Evolutionary conservation across 805 yeast species (phyloP).

Genomic region (Isabelozyma rhagii): DNA sequence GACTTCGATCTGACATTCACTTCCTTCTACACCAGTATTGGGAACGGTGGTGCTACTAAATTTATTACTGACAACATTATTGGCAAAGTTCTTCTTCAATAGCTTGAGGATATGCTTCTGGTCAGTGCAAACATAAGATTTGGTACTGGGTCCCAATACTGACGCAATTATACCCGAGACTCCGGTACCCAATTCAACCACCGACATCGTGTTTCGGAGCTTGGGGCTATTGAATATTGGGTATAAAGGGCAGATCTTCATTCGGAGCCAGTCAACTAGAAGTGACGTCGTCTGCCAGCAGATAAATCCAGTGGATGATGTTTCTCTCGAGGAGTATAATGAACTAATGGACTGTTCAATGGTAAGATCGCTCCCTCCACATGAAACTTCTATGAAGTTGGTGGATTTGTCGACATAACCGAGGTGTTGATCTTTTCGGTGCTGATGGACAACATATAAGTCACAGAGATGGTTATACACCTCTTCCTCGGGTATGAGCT

Average conservation of each 20-base stretch:
- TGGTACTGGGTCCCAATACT: conserved; percentile 29
- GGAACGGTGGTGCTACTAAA: conserved; percentile 2
- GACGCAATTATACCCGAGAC: conserved; percentile 50
- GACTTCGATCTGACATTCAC: conserved; percentile 33
- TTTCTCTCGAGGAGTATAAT: conserved; percentile 26
- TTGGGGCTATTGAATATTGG: conserved; percentile 3
- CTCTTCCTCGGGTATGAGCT: conserved; percentile 7
- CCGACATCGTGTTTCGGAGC: conserved; percentile 7
- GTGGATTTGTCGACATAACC: conserved; percentile 33
- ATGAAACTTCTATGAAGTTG: conserved; percentile 17
- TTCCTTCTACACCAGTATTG: not conserved
- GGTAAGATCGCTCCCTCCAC: conserved; percentile 22
- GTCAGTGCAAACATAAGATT: conserved; percentile 53
- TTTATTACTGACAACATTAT: conserved; percentile 23
- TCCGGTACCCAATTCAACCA: conserved; percentile 65
- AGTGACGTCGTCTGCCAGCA: conserved; percentile 54
- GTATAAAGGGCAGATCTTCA: conserved; percentile 22
- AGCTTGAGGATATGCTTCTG: conserved; percentile 53
- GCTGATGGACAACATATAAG: conserved; percentile 24
- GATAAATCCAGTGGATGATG: conserved; percentile 58
- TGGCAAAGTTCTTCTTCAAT: conserved; percentile 41
- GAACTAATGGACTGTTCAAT: conserved; percentile 33
- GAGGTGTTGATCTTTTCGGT: conserved; percentile 23
- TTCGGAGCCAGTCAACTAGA: conserved; percentile 51
- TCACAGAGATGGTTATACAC: conserved; percentile 31